Evolutionary conservation across 768 basidiomycete genomes (phyloP).

Genomic region (Collybiopsis confluens): DNA sequence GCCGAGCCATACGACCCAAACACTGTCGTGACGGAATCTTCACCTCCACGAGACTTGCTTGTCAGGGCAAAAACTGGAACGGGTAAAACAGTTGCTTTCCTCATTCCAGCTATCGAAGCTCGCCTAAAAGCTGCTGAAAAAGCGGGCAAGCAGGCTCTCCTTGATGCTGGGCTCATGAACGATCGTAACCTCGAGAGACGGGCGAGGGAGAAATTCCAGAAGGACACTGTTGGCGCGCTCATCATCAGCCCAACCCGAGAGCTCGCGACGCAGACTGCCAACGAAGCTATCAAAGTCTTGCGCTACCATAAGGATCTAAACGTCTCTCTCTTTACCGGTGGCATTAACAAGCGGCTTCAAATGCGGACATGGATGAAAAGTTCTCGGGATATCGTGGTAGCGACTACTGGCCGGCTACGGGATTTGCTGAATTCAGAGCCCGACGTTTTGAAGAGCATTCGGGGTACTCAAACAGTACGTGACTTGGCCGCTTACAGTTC

Average conservation of each 20-base stretch:
- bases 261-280: slow-evolving; percentile 84
- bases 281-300: slow-evolving; percentile 68
- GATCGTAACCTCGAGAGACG: slow-evolving; percentile 25
- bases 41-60: slow-evolving; percentile 66
- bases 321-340: slow-evolving; percentile 76
- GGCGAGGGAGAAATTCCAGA: slow-evolving; percentile 35
- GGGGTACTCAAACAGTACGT: slow-evolving; percentile 56
- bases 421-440: slow-evolving; percentile 65
- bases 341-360: slow-evolving; percentile 61
- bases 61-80: slow-evolving; percentile 89
- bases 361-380: slow-evolving; percentile 60
- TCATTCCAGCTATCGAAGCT: slow-evolving; percentile 81
- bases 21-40: too few species aligned
- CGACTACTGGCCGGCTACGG: slow-evolving; percentile 83
- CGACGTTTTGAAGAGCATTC: slow-evolving; percentile 48
- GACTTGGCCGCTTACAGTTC: neutral
- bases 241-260: slow-evolving; percentile 90
- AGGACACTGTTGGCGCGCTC: slow-evolving; percentile 59
- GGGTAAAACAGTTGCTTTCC: slow-evolving; percentile 85
- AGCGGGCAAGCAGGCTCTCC: slow-evolving; percentile 33
- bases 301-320: slow-evolving; percentile 58
- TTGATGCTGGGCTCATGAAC: slow-evolving; percentile 35
- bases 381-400: slow-evolving; percentile 78
- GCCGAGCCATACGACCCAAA: slow-evolving; percentile 43
- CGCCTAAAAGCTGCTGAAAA: slow-evolving; percentile 57